These are phyloP conservation scores for Mrakia gelida DNA, from an alignment of 768 basidiomycete genomes.

Conservation along the genomic window DNA sequence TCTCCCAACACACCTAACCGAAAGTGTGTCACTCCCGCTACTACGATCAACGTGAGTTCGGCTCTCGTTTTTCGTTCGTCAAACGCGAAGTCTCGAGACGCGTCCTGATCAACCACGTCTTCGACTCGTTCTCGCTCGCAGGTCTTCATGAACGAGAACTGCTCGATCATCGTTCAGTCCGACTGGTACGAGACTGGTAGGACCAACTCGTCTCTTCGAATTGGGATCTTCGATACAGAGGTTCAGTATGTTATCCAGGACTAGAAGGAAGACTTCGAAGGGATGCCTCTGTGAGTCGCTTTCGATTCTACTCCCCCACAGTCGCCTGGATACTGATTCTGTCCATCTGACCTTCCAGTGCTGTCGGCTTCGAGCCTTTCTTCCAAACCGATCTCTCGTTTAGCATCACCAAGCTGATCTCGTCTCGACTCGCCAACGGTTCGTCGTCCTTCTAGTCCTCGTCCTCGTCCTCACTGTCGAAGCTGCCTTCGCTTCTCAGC, in stretches of 20 bases:
- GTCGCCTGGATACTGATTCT: background rate
- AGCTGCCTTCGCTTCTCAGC: background rate
- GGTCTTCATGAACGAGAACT: background rate
- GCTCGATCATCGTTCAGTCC: background rate
- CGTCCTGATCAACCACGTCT: no score
- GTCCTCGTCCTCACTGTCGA: background rate
- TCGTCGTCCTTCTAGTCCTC: no score
- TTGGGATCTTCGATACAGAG: background rate
- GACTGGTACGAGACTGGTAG: background rate
- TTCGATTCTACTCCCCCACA: background rate
- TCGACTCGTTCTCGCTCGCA: no score
- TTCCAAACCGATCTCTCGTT: background rate
- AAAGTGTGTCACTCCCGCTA: background rate
- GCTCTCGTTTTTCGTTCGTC: no score
- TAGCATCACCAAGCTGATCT: background rate
- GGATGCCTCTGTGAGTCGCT: background rate
- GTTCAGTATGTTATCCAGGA: background rate
- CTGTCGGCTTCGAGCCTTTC: background rate
- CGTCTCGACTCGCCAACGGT: background rate
- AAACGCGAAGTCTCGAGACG: no score
- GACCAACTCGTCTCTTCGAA: background rate
- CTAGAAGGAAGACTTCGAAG: background rate
- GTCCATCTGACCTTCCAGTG: background rate
- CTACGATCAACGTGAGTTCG: background rate
- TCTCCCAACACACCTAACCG: background rate